Conservation (phyloP, 305 asterid genomes). For the Ajuga reptans region DNA sequence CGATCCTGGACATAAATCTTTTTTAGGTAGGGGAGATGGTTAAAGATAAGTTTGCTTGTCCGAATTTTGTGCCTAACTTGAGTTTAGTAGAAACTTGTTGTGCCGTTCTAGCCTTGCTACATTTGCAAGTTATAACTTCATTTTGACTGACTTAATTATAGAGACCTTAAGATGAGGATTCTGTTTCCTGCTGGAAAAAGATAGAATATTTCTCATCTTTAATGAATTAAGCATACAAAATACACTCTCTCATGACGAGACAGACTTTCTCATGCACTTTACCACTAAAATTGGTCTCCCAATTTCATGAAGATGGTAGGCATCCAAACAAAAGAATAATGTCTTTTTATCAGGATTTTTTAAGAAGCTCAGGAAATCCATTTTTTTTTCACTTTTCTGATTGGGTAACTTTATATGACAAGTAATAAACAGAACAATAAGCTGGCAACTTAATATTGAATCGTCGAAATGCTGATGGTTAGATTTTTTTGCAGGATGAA, state of each 20-base stretch:
- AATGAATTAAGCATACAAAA: too few species aligned
- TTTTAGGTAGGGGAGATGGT: background rate
- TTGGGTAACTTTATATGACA: constrained; percentile 3
- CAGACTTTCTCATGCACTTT: background rate
- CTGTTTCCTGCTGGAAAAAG: constrained; percentile 4
- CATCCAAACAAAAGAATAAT: constrained; percentile 6
- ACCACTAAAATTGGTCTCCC: background rate
- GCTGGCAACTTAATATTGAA: background rate
- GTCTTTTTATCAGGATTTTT: background rate
- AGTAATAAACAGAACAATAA: constrained; percentile 11
- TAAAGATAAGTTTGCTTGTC: background rate
- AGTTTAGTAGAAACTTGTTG: background rate
- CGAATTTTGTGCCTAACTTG: background rate
- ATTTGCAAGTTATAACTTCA: background rate
- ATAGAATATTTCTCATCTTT: background rate
- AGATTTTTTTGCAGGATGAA: constrained; percentile 59
- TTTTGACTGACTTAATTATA: background rate
- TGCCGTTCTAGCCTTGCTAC: too few species aligned
- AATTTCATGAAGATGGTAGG: background rate
- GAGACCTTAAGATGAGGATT: background rate
- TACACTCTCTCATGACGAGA: background rate
- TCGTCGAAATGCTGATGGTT: constrained; percentile 15
- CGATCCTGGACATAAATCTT: background rate
- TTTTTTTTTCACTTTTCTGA: background rate
- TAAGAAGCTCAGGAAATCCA: background rate